A percentile compares a stretch with the other conserved stretches of the same genome.
Evolutionary conservation across 1,284 basidiomycete species (phyloP).

Genomic region (Pseudozyma tsukubaensis): DNA sequence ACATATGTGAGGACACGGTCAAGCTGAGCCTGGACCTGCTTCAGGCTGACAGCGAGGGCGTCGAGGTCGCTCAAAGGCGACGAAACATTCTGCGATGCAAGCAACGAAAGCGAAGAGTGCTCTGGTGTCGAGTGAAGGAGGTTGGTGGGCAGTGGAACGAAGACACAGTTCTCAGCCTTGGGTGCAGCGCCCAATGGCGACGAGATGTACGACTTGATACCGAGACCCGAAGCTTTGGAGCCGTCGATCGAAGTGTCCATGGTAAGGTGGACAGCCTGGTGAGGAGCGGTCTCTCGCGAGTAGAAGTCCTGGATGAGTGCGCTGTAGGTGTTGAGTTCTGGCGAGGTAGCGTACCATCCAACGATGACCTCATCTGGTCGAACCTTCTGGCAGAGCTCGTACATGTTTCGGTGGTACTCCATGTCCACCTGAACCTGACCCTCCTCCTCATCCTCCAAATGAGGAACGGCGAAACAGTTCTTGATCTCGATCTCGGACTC

Average conservation of each 20-base stretch:
- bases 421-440: slow-evolving; percentile 83
- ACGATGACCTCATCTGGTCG: slow-evolving; percentile 87
- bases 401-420: slow-evolving; percentile 94
- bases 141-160: slow-evolving; percentile 61
- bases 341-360: slow-evolving; percentile 77
- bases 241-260: slow-evolving; percentile 81
- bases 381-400: slow-evolving; percentile 86
- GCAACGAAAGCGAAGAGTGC: slow-evolving; percentile 71
- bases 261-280: slow-evolving; percentile 91
- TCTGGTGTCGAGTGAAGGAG: slow-evolving; percentile 69
- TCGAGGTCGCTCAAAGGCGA: slow-evolving; percentile 63
- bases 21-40: slow-evolving; percentile 81
- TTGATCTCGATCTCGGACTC: slow-evolving; percentile 71
- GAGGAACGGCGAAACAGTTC: slow-evolving; percentile 66
- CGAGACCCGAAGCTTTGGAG: slow-evolving; percentile 51
- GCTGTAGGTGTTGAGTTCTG: slow-evolving; percentile 91
- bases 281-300: slow-evolving; percentile 86
- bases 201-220: slow-evolving; percentile 90
- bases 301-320: slow-evolving; percentile 99
- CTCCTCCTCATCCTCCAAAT: slow-evolving; percentile 78
- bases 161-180: slow-evolving; percentile 67
- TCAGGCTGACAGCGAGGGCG: slow-evolving; percentile 78
- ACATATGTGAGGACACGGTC: slow-evolving; percentile 89
- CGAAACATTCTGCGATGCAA: slow-evolving; percentile 76
- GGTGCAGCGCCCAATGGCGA: slow-evolving; percentile 70